Conservation (phyloP, 345 rosid genomes). For the Hibiscus mutabilis region DNA sequence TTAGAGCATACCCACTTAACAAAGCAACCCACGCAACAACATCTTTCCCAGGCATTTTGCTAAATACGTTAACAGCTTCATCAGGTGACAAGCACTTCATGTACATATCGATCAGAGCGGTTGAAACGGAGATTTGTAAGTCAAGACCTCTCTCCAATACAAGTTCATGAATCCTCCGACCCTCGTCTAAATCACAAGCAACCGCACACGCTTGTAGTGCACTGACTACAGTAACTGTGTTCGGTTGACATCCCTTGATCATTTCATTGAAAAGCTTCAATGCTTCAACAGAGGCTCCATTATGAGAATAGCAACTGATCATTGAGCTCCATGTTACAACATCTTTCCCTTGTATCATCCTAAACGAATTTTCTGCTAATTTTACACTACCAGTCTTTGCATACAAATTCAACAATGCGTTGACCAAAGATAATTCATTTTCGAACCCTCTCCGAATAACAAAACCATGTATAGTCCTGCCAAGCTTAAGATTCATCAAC, state of each 20-base stretch:
- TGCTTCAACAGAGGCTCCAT: conserved; percentile 32
- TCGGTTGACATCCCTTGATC: conserved; percentile 34
- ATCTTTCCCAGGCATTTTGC: conserved; percentile 40
- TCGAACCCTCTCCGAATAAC: conserved; percentile 34
- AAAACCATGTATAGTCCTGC: conserved; percentile 43
- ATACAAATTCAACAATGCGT: conserved; percentile 44
- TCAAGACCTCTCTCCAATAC: conserved; percentile 33
- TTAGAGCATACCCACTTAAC: conserved; percentile 45
- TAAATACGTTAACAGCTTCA: conserved; percentile 40
- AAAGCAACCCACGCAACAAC: conserved; percentile 56
- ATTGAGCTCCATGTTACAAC: conserved; percentile 55
- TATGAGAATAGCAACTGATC: conserved; percentile 36
- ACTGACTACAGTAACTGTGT: conserved; percentile 31
- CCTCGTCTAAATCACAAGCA: conserved; percentile 35
- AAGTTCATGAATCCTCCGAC: conserved; percentile 41
- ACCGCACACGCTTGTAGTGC: conserved; percentile 46
- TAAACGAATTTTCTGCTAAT: conserved; percentile 29
- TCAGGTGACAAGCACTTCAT: conserved; percentile 45
- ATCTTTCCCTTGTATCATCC: conserved; percentile 35
- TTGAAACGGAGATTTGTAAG: conserved; percentile 34
- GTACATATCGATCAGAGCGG: conserved; percentile 56
- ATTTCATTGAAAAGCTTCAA: conserved; percentile 35
- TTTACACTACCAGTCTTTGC: conserved; percentile 31
- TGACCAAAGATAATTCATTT: conserved; percentile 25
- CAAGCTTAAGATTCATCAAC: conserved; percentile 33